Evolutionary conservation across 768 basidiomycete genomes (phyloP), one percentile per base, ranked within the genome.

Genomic region (Neoboletus subvelutipes): DNA sequence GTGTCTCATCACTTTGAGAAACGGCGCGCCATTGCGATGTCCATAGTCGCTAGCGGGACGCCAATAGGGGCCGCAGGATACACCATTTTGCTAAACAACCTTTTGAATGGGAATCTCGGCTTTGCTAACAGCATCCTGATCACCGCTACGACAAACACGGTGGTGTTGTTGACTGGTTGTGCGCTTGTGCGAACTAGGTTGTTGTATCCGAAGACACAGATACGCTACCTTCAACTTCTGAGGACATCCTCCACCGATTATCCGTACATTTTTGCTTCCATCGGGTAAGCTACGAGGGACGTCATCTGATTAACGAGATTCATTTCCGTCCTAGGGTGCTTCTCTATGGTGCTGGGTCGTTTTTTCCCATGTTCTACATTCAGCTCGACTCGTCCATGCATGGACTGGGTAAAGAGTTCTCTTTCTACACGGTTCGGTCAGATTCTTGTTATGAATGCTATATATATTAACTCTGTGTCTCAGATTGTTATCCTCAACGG

Each of bases 351-450:
- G 66, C 67, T n/a, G 66, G 66, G 3, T 50, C 62, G 4, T 64
- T 62, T 40, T 62, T 59, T 3, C 61, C 61, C 5, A 28, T 50
- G 57, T 82, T 83, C 66, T 86, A 81, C 62, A 69, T 86, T 18
- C 85, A 86, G 55, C 71, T 85, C 15, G 78, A 82, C 52, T 77
- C 84, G 9, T 75, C 79, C 33, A 73, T 74, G 53, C 79, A 81
- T 54, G 78, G 79, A 2, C 68, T 83, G 31, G 67, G 72, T 15
- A 63, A 72, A 20, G 66, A 62, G 28, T 71, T 86, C 13, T 80
- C 84, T 1, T 86, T 86, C 63, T 84, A 85, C 61, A 78, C 76
- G 47, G 84, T 84, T 52, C 29, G 72, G 31, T 41, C 28, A 3
- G 7, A 33, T 50, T 53, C 37, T 56, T n/a, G 50, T 42, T 11